Percentiles rank a stretch among this genome's conserved stretches.
phyloP scores from a whole-genome alignment of 1,284 basidiomycete species.

The Phylloboletellus chloephorus region DNA sequence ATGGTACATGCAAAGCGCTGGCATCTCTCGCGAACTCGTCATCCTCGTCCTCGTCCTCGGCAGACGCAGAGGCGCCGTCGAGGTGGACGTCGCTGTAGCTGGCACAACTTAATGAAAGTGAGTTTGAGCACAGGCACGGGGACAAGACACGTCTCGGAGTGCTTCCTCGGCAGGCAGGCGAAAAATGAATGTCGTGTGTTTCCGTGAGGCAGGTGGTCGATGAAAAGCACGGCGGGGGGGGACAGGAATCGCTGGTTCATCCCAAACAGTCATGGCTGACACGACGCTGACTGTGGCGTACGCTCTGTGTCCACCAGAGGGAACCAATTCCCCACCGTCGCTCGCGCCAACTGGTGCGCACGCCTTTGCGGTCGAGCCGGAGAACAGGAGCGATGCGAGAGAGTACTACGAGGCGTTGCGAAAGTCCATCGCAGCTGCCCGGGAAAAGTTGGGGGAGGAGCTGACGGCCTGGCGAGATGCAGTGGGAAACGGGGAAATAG shows the following conservation, averaged over 20 bases:
- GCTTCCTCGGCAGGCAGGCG: too few species aligned
- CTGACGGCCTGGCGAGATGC: conserved; percentile 66
- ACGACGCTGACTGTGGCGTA: conserved; percentile 44
- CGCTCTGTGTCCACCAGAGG: conserved; percentile 43
- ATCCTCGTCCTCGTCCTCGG: conserved; percentile 42
- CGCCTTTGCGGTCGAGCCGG: conserved; percentile 30
- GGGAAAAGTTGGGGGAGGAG: conserved; percentile 51
- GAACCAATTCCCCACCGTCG: conserved; percentile 13
- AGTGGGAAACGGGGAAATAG: conserved; percentile 54
- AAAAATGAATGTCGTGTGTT: too few species aligned
- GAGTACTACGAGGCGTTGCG: conserved; percentile 50
- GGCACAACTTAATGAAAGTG: conserved; percentile 11
- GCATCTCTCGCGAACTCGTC: too few species aligned
- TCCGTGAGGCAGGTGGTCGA: conserved; percentile 24
- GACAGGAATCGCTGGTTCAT: conserved; percentile 1
- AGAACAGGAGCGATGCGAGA: conserved; percentile 14
- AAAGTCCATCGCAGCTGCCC: conserved; percentile 46
- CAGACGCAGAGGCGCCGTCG: conserved; percentile 47
- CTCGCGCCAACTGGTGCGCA: conserved; percentile 18
- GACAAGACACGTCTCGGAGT: conserved; percentile 43
- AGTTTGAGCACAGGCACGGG: conserved; percentile 18
- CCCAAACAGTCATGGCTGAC: conserved; percentile 30
- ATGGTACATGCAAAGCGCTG: not conserved
- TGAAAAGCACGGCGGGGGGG: not conserved
- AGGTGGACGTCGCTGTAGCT: conserved; percentile 35